These are phyloP conservation scores for Rhodotorula mucilaginosa DNA, from an alignment of 1,284 basidiomycete species.

Conservation along the genomic window DNA sequence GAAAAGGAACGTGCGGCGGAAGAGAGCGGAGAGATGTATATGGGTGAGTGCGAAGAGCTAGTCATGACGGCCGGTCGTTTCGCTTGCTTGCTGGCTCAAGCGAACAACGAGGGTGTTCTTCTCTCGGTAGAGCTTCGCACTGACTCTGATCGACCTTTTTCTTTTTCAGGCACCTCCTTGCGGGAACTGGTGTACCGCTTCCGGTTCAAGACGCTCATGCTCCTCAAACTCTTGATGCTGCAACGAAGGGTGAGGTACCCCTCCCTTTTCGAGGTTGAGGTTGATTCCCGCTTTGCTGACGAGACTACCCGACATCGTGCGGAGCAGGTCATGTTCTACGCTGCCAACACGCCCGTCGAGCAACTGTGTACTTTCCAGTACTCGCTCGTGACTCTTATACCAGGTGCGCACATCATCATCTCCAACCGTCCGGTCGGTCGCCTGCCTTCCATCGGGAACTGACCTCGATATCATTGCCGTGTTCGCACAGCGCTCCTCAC, in stretches of 20 bases:
- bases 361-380: slow-evolving; percentile 96
- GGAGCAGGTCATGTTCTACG: slow-evolving; percentile 86
- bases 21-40: slow-evolving; percentile 55
- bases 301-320: background rate
- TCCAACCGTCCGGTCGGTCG: slow-evolving; percentile 51
- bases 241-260: slow-evolving; percentile 68
- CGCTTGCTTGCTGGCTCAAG: background rate
- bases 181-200: slow-evolving; percentile 92
- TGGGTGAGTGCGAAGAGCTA: slow-evolving; percentile 58
- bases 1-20: slow-evolving; percentile 8
- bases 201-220: slow-evolving; percentile 83
- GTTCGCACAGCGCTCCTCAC: slow-evolving; percentile 68
- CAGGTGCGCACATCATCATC: slow-evolving; percentile 30
- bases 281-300: background rate
- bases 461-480: slow-evolving; percentile 48
- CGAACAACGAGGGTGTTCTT: background rate
- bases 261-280: background rate
- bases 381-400: slow-evolving; percentile 61
- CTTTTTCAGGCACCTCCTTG: slow-evolving; percentile 70
- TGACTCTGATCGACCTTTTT: background rate
- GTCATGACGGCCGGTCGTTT: too few species aligned
- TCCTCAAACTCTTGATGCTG: slow-evolving; percentile 91
- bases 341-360: slow-evolving; percentile 80
- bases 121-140: too few species aligned
- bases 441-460: slow-evolving; percentile 55